Conservation (phyloP, 2,329 filamentous ascomycete species). For the Fonsecaea nubica region DNA sequence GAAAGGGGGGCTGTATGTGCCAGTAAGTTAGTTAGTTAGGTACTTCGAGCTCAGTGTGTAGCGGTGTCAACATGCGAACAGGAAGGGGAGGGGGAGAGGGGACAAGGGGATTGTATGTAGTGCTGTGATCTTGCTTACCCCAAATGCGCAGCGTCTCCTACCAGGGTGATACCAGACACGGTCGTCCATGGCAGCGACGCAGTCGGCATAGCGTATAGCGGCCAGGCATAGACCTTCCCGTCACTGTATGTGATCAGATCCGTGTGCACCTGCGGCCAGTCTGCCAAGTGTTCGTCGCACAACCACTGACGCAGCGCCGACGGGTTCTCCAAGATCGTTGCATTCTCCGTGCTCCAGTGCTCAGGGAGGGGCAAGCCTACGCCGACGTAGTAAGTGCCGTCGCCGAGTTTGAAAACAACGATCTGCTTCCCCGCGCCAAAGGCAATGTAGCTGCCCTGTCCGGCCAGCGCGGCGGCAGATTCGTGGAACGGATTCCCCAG, state of each 20-base stretch:
- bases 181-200: conserved; percentile 35
- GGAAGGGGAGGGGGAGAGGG: too few relatives aligned
- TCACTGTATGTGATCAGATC: conserved; percentile 37
- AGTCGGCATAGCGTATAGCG: conserved; percentile 35
- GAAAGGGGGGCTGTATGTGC: conserved; percentile 21
- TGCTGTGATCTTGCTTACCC: neutral
- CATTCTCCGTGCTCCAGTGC: conserved; percentile 18
- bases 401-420: conserved; percentile 36
- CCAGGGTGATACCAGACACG: conserved; percentile 37
- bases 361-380: conserved; percentile 14
- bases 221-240: conserved; percentile 39
- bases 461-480: conserved; percentile 36
- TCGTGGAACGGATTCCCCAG: conserved; percentile 42
- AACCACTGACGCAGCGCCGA: conserved; percentile 15
- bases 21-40: conserved; percentile 18
- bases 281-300: conserved; percentile 23
- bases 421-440: conserved; percentile 35
- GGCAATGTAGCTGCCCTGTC: conserved; percentile 26
- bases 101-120: too few relatives aligned
- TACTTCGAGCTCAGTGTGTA: neutral
- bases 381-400: conserved; percentile 34
- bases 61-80: too few relatives aligned
- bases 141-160: conserved; percentile 43
- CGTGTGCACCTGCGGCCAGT: conserved; percentile 35
- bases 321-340: conserved; percentile 11